Percentiles rank a stretch among this genome's conserved stretches.
Conservation (phyloP, 352 stramenopile species). For the Phytophthora palmivora region DNA sequence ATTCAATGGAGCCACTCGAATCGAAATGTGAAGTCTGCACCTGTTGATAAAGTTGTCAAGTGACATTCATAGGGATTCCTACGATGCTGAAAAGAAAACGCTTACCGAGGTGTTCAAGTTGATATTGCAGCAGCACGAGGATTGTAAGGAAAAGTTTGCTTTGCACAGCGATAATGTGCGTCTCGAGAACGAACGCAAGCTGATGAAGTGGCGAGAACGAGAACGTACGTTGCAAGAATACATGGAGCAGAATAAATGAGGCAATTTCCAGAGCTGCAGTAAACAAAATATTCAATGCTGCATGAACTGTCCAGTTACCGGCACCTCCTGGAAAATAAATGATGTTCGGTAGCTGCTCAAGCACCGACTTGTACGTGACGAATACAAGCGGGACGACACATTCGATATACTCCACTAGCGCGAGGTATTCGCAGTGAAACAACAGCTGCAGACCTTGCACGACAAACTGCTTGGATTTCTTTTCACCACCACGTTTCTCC, state of each 20-base stretch:
- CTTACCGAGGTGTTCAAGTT: constrained; percentile 7
- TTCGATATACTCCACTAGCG: constrained; percentile 46
- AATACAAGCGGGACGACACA: constrained; percentile 37
- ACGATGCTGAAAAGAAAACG: not conserved
- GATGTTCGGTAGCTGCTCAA: constrained; percentile 39
- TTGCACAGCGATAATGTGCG: constrained; percentile 2
- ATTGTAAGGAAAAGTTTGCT: not conserved
- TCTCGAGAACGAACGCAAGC: constrained; percentile 14
- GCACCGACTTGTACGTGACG: constrained; percentile 32
- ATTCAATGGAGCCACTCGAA: not conserved
- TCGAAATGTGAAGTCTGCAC: not conserved
- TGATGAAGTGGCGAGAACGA: constrained; percentile 9
- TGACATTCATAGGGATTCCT: not conserved
- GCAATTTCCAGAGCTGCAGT: constrained; percentile 1
- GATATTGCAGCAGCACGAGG: constrained; percentile 5
- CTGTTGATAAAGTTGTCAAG: not conserved
- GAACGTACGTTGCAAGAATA: constrained; percentile 2
- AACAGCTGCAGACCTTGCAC: constrained; percentile 28
- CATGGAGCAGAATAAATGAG: not conserved
- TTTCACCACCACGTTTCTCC: not conserved
- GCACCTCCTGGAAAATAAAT: constrained; percentile 32
- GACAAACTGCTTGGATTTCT: constrained; percentile 4
- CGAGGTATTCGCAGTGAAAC: constrained; percentile 37
- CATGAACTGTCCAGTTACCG: not conserved
- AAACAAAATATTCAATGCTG: not conserved